phyloP scores from a whole-genome alignment of 1,284 basidiomycete species.

The Grifola frondosa region DNA sequence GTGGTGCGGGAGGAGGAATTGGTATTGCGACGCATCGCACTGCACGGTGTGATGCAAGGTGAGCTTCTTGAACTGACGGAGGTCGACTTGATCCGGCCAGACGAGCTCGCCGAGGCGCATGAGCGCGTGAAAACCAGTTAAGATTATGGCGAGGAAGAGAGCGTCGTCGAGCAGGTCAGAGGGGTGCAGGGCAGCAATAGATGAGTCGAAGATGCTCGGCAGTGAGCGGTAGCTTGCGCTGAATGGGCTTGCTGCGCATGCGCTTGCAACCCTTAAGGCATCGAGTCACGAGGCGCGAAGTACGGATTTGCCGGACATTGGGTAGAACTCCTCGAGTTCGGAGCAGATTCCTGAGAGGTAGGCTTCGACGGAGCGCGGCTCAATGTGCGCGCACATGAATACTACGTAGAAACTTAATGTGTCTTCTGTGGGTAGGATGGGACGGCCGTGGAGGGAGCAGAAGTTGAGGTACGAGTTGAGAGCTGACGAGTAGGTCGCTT shows the following conservation, averaged over 20 bases:
- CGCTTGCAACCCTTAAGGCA: conserved; percentile 35
- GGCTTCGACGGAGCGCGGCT: conserved; percentile 34
- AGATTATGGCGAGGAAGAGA: conserved; percentile 29
- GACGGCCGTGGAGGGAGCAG: conserved; percentile 31
- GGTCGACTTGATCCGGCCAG: conserved; percentile 14
- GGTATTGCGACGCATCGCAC: neutral
- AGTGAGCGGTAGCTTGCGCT: conserved; percentile 30
- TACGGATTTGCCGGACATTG: conserved; percentile 25
- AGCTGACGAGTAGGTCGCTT: conserved; percentile 32
- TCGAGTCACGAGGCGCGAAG: conserved; percentile 27
- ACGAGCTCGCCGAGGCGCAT: conserved; percentile 34
- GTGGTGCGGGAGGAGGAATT: conserved; percentile 30
- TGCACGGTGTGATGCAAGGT: conserved; percentile 17
- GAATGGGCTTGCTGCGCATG: conserved; percentile 10
- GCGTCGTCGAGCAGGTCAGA: no score
- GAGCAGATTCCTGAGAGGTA: conserved; percentile 45
- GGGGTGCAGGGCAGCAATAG: no score
- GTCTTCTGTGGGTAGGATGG: conserved; percentile 34
- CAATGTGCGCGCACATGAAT: conserved; percentile 41
- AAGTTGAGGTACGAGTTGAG: conserved; percentile 42
- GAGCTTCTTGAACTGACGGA: conserved; percentile 24
- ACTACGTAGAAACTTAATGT: conserved; percentile 37
- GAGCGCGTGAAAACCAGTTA: conserved; percentile 32
- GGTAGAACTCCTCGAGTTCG: conserved; percentile 37
- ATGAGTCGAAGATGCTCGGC: conserved; percentile 22